These are phyloP conservation scores for Bathelium albidoporum DNA, from an alignment of 495 filamentous ascomycete species.

Conservation along the genomic window DNA sequence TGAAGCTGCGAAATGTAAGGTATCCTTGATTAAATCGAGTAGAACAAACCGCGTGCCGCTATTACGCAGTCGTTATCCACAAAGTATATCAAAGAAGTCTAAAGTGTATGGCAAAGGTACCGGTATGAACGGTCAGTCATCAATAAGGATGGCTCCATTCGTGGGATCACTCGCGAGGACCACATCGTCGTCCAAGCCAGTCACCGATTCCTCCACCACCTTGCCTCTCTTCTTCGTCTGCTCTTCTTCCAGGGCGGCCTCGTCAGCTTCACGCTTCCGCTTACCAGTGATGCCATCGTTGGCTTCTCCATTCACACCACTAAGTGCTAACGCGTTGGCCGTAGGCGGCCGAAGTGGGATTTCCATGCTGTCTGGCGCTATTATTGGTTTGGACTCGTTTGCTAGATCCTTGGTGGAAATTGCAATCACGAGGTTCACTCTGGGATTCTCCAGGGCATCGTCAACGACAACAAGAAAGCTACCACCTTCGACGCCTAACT, in stretches of 20 bases:
- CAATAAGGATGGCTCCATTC: slow-evolving; percentile 65
- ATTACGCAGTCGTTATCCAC: background rate
- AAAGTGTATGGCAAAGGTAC: background rate
- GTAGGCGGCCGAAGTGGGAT: slow-evolving; percentile 32
- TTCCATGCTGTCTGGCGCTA: slow-evolving; percentile 36
- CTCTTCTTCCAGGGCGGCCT: slow-evolving; percentile 34
- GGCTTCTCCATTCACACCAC: slow-evolving; percentile 18
- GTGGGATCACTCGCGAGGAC: slow-evolving; percentile 47
- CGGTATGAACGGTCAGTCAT: slow-evolving; percentile 34
- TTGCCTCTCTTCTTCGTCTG: slow-evolving; percentile 39
- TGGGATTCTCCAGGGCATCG: slow-evolving; percentile 69
- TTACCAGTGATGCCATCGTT: slow-evolving; percentile 16
- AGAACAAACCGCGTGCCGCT: background rate
- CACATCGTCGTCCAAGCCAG: slow-evolving; percentile 26
- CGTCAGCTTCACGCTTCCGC: slow-evolving; percentile 30
- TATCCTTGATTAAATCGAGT: background rate
- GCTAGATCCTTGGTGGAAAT: slow-evolving; percentile 34
- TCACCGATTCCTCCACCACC: slow-evolving; percentile 17
- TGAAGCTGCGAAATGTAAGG: background rate
- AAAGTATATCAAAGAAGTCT: background rate
- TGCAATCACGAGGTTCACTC: slow-evolving; percentile 69
- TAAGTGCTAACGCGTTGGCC: slow-evolving; percentile 11
- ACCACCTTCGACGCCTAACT: slow-evolving; percentile 58
- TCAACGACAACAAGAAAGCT: slow-evolving; percentile 78
- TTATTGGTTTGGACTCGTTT: slow-evolving; percentile 36